These are phyloP conservation scores for Candida tropicalis DNA, from an alignment of 1,139 yeast species.

Conservation along the genomic window DNA sequence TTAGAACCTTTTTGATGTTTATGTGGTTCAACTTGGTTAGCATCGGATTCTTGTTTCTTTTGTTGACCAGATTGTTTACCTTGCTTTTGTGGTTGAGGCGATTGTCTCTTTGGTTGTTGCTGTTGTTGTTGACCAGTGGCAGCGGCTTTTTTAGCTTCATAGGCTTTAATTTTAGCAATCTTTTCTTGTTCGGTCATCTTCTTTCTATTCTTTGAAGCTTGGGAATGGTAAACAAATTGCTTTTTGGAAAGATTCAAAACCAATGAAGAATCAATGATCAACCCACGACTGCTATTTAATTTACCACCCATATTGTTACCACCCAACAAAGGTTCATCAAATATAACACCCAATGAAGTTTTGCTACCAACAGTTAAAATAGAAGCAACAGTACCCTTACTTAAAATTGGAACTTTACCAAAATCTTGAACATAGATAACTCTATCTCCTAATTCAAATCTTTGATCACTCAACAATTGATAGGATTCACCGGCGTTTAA, in stretches of 20 bases:
- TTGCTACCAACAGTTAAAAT: constrained; percentile 65
- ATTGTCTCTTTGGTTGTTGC: constrained; percentile 10
- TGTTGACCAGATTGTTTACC: constrained; percentile 7
- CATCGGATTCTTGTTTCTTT: constrained; percentile 13
- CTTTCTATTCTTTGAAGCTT: constrained; percentile 57
- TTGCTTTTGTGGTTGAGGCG: constrained; percentile 1
- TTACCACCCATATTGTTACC: constrained; percentile 84
- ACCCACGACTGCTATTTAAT: constrained; percentile 76
- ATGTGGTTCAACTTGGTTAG: constrained; percentile 11
- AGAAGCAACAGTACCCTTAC: constrained; percentile 91
- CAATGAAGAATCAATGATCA: constrained; percentile 79
- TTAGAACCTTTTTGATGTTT: constrained; percentile 20
- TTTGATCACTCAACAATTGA: constrained; percentile 72
- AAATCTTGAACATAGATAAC: constrained; percentile 83
- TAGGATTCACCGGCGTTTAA: constrained; percentile 76
- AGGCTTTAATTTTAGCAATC: constrained; percentile 20
- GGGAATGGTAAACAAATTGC: constrained; percentile 77
- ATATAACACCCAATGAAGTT: constrained; percentile 68
- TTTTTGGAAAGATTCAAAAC: constrained; percentile 74
- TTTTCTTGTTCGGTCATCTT: constrained; percentile 29
- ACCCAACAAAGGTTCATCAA: constrained; percentile 80
- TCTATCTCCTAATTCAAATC: constrained; percentile 85
- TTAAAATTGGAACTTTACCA: constrained; percentile 86
- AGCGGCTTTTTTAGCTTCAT: constrained; percentile 23
- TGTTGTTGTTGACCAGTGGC: constrained; percentile 14